A percentile compares a stretch with the other conserved stretches of the same genome.
phyloP scores from a whole-genome alignment of 1,139 yeast species.

The Sugiyamaella neomexicana region DNA sequence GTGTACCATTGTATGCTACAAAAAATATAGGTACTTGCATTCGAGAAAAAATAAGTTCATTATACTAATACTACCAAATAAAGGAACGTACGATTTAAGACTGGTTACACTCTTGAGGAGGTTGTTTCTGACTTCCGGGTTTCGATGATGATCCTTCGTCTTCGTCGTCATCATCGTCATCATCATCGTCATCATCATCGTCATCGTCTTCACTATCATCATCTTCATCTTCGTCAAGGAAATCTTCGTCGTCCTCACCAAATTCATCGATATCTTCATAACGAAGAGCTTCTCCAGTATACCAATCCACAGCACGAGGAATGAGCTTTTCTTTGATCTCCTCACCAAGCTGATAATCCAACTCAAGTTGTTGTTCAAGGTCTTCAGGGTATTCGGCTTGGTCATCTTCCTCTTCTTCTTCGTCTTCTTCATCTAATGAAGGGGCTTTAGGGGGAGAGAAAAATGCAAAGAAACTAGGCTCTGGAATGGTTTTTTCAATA shows the following conservation, averaged over 20 bases:
- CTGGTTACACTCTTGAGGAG: constrained; percentile 91
- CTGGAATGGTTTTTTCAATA: constrained; percentile 89
- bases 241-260: constrained; percentile 57
- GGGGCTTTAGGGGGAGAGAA: constrained; percentile 92
- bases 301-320: constrained; percentile 97
- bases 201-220: constrained; percentile 53
- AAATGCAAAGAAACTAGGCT: constrained; percentile 91
- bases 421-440: constrained; percentile 49
- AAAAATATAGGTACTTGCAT: no score
- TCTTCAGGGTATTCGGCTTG: constrained; percentile 70
- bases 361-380: constrained; percentile 79
- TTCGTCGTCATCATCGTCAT: constrained; percentile 40
- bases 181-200: constrained; percentile 45
- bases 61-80: constrained; percentile 7
- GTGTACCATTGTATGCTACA: no score
- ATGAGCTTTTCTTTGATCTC: constrained; percentile 92
- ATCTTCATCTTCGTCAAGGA: constrained; percentile 51
- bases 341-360: constrained; percentile 95
- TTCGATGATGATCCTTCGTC: constrained; percentile 39
- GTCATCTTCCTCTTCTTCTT: constrained; percentile 48
- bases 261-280: constrained; percentile 49
- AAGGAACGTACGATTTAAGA: constrained; percentile 31
- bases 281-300: constrained; percentile 92
- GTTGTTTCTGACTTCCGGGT: constrained; percentile 43
- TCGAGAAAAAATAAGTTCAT: not conserved